A percentile compares a stretch with the other conserved stretches of the same genome.
These are phyloP conservation scores for Kwoniella pini DNA, from an alignment of 768 basidiomycete genomes.

Conservation along the genomic window DNA sequence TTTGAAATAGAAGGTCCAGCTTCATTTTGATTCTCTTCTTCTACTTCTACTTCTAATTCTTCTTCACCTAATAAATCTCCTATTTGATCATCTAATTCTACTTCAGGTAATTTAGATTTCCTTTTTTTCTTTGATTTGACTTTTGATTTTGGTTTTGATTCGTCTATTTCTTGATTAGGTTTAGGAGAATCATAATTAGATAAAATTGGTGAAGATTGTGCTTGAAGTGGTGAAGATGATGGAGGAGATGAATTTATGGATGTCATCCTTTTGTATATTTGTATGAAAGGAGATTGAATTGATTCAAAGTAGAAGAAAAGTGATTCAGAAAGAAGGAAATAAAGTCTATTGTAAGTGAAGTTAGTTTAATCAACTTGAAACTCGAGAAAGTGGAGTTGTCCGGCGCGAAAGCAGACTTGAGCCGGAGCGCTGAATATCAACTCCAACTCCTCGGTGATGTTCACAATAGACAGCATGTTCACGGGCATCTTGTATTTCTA, in stretches of 20 bases:
- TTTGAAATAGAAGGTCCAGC: not conserved
- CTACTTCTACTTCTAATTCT: slow-evolving; percentile 2
- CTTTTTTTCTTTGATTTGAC: slow-evolving; percentile 1
- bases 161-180: not conserved
- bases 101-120: not conserved
- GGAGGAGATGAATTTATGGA: slow-evolving; percentile 6
- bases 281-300: too few relatives aligned
- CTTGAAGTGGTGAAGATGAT: not conserved
- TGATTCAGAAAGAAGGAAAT: too few relatives aligned
- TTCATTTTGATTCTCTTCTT: slow-evolving; percentile 2
- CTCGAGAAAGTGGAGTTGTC: too few relatives aligned
- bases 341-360: too few relatives aligned
- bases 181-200: not conserved
- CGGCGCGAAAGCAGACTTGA: too few relatives aligned
- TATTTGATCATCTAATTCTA: slow-evolving; percentile 34
- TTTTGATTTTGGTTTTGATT: not conserved
- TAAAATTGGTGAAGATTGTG: not conserved
- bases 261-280: not conserved
- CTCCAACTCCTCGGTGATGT: too few relatives aligned
- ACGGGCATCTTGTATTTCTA: too few relatives aligned
- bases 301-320: too few relatives aligned
- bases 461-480: too few relatives aligned
- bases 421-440: too few relatives aligned
- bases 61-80: slow-evolving; percentile 25
- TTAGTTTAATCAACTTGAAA: too few relatives aligned